These are phyloP conservation scores for Eremomyces bilateralis DNA, from an alignment of 495 filamentous ascomycete genomes.

Conservation along the genomic window DNA sequence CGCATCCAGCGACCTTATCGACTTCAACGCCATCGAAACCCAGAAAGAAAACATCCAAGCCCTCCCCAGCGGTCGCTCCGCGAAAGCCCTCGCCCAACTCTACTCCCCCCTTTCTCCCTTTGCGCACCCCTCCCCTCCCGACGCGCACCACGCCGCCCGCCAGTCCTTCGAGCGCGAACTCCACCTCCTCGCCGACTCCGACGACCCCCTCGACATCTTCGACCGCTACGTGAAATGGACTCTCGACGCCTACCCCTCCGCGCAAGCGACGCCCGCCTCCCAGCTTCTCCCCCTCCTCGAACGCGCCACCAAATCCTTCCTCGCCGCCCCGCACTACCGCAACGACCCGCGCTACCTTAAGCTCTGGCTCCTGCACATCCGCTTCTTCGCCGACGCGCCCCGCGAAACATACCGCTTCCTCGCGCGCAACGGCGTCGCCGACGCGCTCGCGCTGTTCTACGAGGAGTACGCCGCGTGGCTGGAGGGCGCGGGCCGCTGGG, in stretches of 20 bases:
- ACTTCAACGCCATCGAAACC: constrained; percentile 87
- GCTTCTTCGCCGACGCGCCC: constrained; percentile 76
- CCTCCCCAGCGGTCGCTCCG: constrained; percentile 74
- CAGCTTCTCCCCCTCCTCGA: constrained; percentile 77
- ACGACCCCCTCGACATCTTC: constrained; percentile 89
- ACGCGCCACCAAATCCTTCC: constrained; percentile 74
- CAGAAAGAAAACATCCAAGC: constrained; percentile 98
- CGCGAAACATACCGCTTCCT: constrained; percentile 84
- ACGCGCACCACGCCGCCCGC: constrained; percentile 57
- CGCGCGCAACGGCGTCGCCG: constrained; percentile 69
- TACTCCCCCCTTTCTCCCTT: constrained; percentile 46
- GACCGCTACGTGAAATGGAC: constrained; percentile 97
- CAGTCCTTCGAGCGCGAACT: constrained; percentile 76
- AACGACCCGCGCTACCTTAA: constrained; percentile 88
- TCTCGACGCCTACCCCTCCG: constrained; percentile 79
- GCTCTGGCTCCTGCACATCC: constrained; percentile 84
- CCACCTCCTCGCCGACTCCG: constrained; percentile 52
- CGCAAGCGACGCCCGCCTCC: constrained; percentile 76
- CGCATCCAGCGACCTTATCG: constrained; percentile 38
- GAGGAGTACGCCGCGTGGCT: constrained; percentile 92
- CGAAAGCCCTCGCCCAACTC: constrained; percentile 65
- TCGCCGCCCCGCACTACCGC: constrained; percentile 65
- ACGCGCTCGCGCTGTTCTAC: constrained; percentile 80
- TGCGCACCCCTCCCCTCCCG: constrained; percentile 22
- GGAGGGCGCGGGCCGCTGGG: constrained; percentile 67